Conservation (phyloP, 192 early-diverging fungal genomes). For the Funneliformis geosporum region DNA sequence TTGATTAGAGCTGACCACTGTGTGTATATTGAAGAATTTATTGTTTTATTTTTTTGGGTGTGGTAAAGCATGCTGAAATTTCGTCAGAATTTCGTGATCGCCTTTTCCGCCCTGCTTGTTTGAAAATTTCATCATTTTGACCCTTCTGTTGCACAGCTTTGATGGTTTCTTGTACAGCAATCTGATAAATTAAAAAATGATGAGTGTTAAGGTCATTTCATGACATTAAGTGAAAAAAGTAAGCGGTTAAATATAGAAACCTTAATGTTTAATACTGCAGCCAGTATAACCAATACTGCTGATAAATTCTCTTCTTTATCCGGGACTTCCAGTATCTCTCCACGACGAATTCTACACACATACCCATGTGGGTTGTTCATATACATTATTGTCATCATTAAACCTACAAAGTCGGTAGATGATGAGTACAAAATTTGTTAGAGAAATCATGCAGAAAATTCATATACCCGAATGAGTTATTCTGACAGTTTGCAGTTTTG, state of each 20-base stretch:
- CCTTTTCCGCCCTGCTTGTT: neutral
- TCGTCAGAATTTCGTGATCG: neutral
- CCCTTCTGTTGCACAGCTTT: neutral
- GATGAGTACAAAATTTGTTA: slow-evolving; percentile 16
- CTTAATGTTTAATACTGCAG: slow-evolving; percentile 19
- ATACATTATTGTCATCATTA: slow-evolving; percentile 26
- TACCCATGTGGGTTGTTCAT: slow-evolving; percentile 28
- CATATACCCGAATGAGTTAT: slow-evolving; percentile 28
- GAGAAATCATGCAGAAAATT: slow-evolving; percentile 8
- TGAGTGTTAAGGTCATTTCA: neutral
- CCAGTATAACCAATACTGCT: slow-evolving; percentile 9
- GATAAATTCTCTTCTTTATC: slow-evolving; percentile 26
- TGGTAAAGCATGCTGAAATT: neutral
- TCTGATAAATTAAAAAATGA: slow-evolving; percentile 19
- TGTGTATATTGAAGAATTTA: too few species aligned
- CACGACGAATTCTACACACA: neutral
- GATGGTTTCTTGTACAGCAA: neutral
- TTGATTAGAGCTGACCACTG: too few species aligned
- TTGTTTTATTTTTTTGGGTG: neutral
- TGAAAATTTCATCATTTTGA: neutral
- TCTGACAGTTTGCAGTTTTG: too few species aligned
- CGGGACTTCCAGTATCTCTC: slow-evolving; percentile 6
- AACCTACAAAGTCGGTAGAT: slow-evolving; percentile 13
- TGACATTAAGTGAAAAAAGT: neutral
- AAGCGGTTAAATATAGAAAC: slow-evolving; percentile 8